phyloP scores from a whole-genome alignment of 2,329 filamentous ascomycete genomes.

The Penicillium crustosum region DNA sequence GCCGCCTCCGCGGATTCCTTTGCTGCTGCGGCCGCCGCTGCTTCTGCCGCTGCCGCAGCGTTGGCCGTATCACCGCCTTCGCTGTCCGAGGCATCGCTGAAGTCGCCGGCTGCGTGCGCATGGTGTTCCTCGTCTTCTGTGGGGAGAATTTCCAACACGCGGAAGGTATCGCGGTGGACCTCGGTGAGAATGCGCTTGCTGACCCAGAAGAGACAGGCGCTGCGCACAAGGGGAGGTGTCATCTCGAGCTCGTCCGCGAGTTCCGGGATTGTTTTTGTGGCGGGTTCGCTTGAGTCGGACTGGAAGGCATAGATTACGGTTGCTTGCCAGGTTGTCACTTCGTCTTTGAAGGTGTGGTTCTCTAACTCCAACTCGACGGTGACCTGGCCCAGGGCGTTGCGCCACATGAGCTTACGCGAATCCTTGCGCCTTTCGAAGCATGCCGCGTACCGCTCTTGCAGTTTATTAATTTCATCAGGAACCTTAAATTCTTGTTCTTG shows the following conservation, averaged over 20 bases:
- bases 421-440: constrained; percentile 79
- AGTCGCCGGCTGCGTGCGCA: constrained; percentile 18
- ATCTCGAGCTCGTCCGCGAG: constrained; percentile 55
- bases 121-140: constrained; percentile 30
- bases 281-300: constrained; percentile 34
- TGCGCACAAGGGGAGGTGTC: constrained; percentile 57
- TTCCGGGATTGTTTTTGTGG: constrained; percentile 44
- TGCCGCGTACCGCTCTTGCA: constrained; percentile 69
- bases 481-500: constrained; percentile 54
- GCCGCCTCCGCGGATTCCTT: constrained; percentile 55
- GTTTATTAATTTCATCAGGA: constrained; percentile 46
- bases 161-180: constrained; percentile 52
- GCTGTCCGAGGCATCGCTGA: constrained; percentile 19
- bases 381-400: constrained; percentile 77
- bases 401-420: constrained; percentile 83
- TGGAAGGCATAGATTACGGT: constrained; percentile 84
- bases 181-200: constrained; percentile 55
- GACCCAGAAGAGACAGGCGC: constrained; percentile 63
- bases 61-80: constrained; percentile 30
- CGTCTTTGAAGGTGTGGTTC: constrained; percentile 69
- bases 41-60: constrained; percentile 42
- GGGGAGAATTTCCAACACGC: constrained; percentile 57
- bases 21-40: constrained; percentile 43
- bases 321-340: constrained; percentile 82
- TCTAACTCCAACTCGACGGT: constrained; percentile 78